Evolutionary conservation across 345 rosid species (phyloP), one percentile per base, ranked within the genome.

Genomic region (Anacardium occidentale): DNA sequence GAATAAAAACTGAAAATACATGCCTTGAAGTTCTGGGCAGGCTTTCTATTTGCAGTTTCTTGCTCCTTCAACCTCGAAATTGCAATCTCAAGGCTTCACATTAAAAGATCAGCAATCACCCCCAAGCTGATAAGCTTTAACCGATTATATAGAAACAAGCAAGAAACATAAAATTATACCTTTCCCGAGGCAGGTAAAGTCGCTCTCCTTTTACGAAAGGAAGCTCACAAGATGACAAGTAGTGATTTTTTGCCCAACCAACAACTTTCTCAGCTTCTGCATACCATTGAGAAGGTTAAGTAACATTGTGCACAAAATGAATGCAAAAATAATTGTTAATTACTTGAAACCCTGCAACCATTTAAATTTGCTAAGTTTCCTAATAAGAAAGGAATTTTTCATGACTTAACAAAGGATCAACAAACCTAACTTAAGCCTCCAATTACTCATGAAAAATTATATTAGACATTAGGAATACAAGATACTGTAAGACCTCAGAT

Each of bases 211-310:
- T 87, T 74, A 95, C 53, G 22, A 72, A 77, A 77, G 97, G 99
- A 61, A 57, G 78, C 20, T 70, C 25, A 78, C 96, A 91, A 69
- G 89, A 84, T 50, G 97, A 87, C 67, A 95, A 71, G 71, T 91
- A 83, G 71, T 91, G 96, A 82, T 95, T 95, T 86, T 83, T 91
- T 2, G 99, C 97, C 99, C 97, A 93, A 73, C 99, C 99, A 75
- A 93, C 85, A 71, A 93, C 83, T 79, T 91, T 95, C 82, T 91
- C 98, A 75, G 97, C 93, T 83, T 87, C 99, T 95, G 88, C 62
- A 76, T 22, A 74, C 11, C 70, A 77, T 73, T 37, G 10, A 66
- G 32, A 63, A 71, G 32, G 40, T 60, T n/a, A 45, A 11, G 18
- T 48, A 71, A 25, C 4, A 37, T 15, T 55, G 56, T 29, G 20